Base-by-base conservation (phyloP, 2,329 filamentous ascomycete genomes). In the Westerdykella aurantiaca region DNA sequence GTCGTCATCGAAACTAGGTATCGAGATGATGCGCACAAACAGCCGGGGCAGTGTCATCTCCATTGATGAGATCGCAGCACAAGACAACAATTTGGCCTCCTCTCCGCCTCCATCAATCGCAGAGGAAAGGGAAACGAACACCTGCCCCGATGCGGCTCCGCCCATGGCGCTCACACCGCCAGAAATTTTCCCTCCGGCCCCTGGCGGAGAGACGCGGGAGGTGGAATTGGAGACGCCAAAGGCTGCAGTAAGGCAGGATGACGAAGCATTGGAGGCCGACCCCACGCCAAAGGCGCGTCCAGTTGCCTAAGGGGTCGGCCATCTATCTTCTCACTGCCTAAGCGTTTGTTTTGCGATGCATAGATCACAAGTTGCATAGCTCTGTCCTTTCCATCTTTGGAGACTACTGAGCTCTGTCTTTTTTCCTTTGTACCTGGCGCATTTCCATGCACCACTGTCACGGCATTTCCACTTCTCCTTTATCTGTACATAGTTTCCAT, bases 11-110 rank as follows among this genome's bases (percentile, higher is more conserved):
- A 96, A 95, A 67, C 78, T 97, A 2, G 89, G 89, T 1, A 93
- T 89, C 39, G 91, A 97, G 67, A 96, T 97, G 91, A 91, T 96
- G 88, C 82, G 91, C 38, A 94, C 91, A 16, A 95, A 95, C 65
- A 95, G 88, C 60, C 85, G 91, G 56, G 91, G 94, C 39, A 95
- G 90, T 59, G 79, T 75, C 34, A 69, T 76, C 37, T 75, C 72
- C 6, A 63, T 71, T 22, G 73, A 76, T 37, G 72, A 75, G 38
- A 50, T 70, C 40, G 52, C 62, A 14, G 55, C 53, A 6, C 51
- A 60, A 12, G 65, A 69, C 6, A 58, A 61, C 2, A 52, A 55
- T 4, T 53, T 69, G 12, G 53, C 60, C 9, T 66, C 63, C 4
- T 65, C 64, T 12, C 67, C 66, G 3, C 67, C 67, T n/a, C 66